phyloP scores from a whole-genome alignment of 352 stramenopile species.

The Globisporangium cystogenes region DNA sequence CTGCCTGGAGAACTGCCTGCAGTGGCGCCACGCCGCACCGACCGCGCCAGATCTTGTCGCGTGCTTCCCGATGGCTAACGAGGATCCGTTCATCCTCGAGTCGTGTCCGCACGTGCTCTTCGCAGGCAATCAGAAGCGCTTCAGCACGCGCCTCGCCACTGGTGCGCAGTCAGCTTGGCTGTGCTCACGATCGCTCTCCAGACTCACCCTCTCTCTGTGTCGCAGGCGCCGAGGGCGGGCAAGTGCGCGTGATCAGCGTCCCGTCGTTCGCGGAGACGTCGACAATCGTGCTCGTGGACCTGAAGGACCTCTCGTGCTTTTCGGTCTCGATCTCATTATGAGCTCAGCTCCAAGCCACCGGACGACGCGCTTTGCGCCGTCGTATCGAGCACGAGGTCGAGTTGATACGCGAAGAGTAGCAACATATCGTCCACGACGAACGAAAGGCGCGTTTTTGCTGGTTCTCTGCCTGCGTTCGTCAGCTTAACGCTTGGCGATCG shows the following conservation, averaged over 20 bases:
- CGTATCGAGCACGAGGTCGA: too few relatives aligned
- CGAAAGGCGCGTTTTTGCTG: too few relatives aligned
- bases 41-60: constrained; percentile 90
- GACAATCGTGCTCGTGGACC: constrained; percentile 90
- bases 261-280: constrained; percentile 87
- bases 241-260: constrained; percentile 84
- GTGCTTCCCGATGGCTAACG: constrained; percentile 88
- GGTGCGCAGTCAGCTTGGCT: too few relatives aligned
- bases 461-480: too few relatives aligned
- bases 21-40: constrained; percentile 90
- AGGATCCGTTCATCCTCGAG: constrained; percentile 92
- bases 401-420: too few relatives aligned
- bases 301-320: constrained; percentile 74
- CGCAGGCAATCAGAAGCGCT: constrained; percentile 86
- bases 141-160: constrained; percentile 72
- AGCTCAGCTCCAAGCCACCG: too few relatives aligned
- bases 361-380: too few relatives aligned
- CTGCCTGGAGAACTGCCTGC: constrained; percentile 66
- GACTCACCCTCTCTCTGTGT: background rate
- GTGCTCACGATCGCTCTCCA: too few relatives aligned
- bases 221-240: constrained; percentile 32
- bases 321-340: constrained; percentile 44
- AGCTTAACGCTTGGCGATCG: too few relatives aligned
- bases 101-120: constrained; percentile 90
- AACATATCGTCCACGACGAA: too few relatives aligned